Percentiles rank a stretch among this genome's conserved stretches.
Conservation (phyloP, 495 filamentous ascomycete genomes). For the Penicillium diatomitis region DNA sequence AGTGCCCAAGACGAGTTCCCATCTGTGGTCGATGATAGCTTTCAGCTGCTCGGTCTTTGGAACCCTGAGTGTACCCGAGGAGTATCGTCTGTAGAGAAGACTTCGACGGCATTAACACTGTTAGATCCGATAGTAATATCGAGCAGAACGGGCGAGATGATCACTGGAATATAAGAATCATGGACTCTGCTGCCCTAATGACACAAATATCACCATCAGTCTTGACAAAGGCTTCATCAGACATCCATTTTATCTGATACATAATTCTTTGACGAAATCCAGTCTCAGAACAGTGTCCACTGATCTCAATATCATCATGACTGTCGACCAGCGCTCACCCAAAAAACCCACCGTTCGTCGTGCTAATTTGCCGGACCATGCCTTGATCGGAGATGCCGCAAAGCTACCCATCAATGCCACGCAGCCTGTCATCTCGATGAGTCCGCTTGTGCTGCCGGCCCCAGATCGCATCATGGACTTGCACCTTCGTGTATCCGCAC, state of each 20-base stretch:
- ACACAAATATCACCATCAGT: no score
- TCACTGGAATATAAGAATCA: no score
- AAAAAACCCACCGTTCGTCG: not conserved
- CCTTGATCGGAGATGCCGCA: constrained; percentile 27
- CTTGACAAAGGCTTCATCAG: not conserved
- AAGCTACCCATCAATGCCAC: constrained; percentile 23
- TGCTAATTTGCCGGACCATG: constrained; percentile 16
- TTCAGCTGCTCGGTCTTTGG: no score
- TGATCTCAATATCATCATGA: not conserved
- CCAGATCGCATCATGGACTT: constrained; percentile 9
- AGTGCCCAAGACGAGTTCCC: no score
- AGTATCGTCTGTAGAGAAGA: no score
- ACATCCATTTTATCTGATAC: not conserved
- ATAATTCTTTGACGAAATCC: not conserved
- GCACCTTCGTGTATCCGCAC: constrained; percentile 4
- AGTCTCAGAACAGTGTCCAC: not conserved
- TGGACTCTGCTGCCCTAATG: no score
- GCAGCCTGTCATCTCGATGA: constrained; percentile 28
- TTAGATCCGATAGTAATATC: no score
- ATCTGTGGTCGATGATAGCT: no score
- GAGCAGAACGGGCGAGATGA: no score
- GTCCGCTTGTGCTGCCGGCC: constrained; percentile 21
- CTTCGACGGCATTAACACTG: no score
- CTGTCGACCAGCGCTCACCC: no score
- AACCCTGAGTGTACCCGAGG: no score